Conservation (phyloP, 2,329 filamentous ascomycete species). For the Coniochaeta sp. region DNA sequence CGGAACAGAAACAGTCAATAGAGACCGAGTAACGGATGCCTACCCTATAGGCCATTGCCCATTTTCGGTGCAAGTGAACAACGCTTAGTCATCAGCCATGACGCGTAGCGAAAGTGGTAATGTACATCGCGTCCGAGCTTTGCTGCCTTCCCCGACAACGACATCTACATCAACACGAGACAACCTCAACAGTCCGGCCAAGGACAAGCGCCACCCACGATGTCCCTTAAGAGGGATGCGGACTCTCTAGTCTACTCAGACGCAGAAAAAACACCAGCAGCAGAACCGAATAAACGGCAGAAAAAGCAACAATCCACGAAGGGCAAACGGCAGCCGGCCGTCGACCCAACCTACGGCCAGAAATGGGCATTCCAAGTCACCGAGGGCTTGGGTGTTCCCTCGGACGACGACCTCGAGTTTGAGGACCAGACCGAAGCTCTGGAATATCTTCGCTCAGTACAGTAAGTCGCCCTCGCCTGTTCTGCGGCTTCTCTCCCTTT, state of each 20-base stretch:
- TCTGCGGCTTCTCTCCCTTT: not conserved
- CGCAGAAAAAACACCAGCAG: not conserved
- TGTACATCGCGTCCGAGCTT: not conserved
- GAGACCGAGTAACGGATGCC: too few relatives aligned
- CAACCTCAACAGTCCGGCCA: too few relatives aligned
- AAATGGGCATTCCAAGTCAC: constrained; percentile 64
- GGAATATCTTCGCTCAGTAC: constrained; percentile 63
- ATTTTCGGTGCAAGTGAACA: not conserved
- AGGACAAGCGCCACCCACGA: too few relatives aligned
- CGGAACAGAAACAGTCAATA: too few relatives aligned
- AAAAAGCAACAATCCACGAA: not conserved
- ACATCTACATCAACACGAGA: not conserved
- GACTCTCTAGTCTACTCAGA: constrained; percentile 1
- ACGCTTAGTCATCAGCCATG: not conserved
- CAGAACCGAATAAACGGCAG: not conserved
- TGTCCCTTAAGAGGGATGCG: not conserved
- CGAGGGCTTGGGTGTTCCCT: constrained; percentile 36
- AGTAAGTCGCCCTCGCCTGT: constrained; percentile 40
- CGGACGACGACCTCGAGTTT: constrained; percentile 56
- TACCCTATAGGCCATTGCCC: too few relatives aligned
- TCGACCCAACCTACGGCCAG: constrained; percentile 64
- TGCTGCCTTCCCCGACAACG: not conserved
- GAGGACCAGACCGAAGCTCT: constrained; percentile 62
- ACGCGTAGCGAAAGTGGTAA: not conserved
- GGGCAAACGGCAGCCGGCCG: constrained; percentile 24